Evolutionary conservation across 2,329 filamentous ascomycete species (phyloP).

Genomic region (Alternaria brassicae): DNA sequence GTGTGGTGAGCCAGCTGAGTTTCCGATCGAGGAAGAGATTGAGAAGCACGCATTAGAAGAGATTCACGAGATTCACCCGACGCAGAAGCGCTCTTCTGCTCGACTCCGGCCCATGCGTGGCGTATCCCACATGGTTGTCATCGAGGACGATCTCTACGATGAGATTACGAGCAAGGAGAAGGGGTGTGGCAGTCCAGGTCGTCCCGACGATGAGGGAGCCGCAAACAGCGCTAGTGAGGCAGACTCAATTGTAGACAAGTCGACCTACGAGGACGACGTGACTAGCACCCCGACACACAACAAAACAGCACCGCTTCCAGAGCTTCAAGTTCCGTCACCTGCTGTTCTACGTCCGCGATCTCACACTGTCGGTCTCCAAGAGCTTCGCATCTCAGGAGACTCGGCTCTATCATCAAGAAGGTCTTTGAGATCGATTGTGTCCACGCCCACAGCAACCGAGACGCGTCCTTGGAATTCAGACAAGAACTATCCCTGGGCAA

Average conservation of each 20-base stretch:
- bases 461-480: slow-evolving; percentile 58
- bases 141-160: slow-evolving; percentile 46
- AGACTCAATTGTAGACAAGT: slow-evolving; percentile 16
- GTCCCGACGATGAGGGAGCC: slow-evolving; percentile 12
- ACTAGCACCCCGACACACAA: slow-evolving; percentile 23
- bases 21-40: slow-evolving; percentile 47
- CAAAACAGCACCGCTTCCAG: slow-evolving; percentile 21
- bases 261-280: slow-evolving; percentile 11
- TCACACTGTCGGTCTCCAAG: slow-evolving; percentile 27
- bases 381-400: slow-evolving; percentile 26
- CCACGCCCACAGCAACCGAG: slow-evolving; percentile 39
- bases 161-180: slow-evolving; percentile 38
- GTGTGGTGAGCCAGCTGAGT: slow-evolving; percentile 43
- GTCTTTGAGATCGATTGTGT: slow-evolving; percentile 37
- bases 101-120: slow-evolving; percentile 46
- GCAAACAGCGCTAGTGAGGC: slow-evolving; percentile 18
- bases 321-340: slow-evolving; percentile 38
- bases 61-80: slow-evolving; percentile 40
- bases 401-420: slow-evolving; percentile 34
- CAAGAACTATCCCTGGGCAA: slow-evolving; percentile 57
- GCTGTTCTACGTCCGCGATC: slow-evolving; percentile 34
- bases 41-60: slow-evolving; percentile 48
- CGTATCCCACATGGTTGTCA: slow-evolving; percentile 39
- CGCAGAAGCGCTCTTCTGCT: slow-evolving; percentile 44
- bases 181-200: slow-evolving; percentile 8